Conservation (phyloP, 169 alveolate genomes). For the Plasmodium reichenowi region DNA sequence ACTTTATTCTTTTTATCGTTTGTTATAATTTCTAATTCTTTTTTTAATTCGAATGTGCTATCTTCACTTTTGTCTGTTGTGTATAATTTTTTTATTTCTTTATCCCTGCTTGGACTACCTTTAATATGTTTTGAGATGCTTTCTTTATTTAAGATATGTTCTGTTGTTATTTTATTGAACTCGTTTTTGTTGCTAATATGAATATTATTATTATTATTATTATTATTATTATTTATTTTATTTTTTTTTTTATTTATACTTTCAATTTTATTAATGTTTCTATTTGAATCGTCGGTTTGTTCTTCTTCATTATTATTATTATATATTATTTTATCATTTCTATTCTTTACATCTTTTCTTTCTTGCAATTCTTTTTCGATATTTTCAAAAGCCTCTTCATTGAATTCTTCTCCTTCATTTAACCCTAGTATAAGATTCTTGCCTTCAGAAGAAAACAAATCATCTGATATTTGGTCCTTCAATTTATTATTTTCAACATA, state of each 20-base stretch:
- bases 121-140: background rate
- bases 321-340: background rate
- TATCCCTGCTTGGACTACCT: background rate
- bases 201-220: background rate
- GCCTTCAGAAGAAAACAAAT: conserved; percentile 1
- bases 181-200: background rate
- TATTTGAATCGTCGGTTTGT: background rate
- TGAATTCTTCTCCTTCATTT: conserved; percentile 14
- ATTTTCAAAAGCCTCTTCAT: conserved; percentile 1
- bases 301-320: background rate
- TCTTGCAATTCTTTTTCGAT: background rate
- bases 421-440: conserved; percentile 10
- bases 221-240: too few species aligned
- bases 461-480: background rate
- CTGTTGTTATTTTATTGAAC: too few species aligned
- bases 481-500: background rate
- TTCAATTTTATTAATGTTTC: conserved; percentile 1
- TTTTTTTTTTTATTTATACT: too few species aligned
- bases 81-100: conserved; percentile 7
- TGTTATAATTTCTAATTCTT: background rate
- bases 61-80: background rate
- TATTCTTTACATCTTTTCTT: background rate
- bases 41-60: background rate
- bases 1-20: background rate
- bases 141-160: background rate